Conservation (phyloP, 257 asterid species). For the Leonotis leonurus region DNA sequence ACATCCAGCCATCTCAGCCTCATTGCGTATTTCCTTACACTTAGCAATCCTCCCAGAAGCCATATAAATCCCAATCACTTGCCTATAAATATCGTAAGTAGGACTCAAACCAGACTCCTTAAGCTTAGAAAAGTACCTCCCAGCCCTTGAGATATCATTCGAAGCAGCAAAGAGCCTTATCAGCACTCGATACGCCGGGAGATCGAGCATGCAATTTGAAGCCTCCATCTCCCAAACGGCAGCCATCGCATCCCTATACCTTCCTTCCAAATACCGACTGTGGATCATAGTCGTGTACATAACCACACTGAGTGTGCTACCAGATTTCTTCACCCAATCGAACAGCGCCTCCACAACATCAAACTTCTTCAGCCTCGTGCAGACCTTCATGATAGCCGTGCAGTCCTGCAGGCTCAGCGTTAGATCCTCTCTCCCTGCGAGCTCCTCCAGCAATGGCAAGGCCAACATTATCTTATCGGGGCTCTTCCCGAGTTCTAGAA, state of each 20-base stretch:
- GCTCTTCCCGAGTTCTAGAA: conserved; percentile 53
- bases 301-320: conserved; percentile 46
- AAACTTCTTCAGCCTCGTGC: conserved; percentile 49
- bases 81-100: conserved; percentile 51
- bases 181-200: conserved; percentile 69
- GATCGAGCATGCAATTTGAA: conserved; percentile 58
- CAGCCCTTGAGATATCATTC: conserved; percentile 53
- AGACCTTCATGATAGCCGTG: conserved; percentile 67
- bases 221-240: conserved; percentile 87
- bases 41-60: conserved; percentile 66
- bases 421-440: conserved; percentile 68
- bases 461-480: conserved; percentile 44
- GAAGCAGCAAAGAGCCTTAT: conserved; percentile 70
- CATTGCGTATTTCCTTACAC: conserved; percentile 52
- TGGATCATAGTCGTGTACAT: conserved; percentile 76
- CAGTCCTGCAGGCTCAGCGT: conserved; percentile 56
- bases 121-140: conserved; percentile 55
- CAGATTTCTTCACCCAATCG: conserved; percentile 59
- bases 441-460: conserved; percentile 57
- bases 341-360: conserved; percentile 59
- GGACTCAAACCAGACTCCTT: conserved; percentile 72
- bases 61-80: conserved; percentile 35
- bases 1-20: conserved; percentile 79
- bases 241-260: conserved; percentile 60
- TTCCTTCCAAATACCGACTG: conserved; percentile 46